phyloP scores from a whole-genome alignment of 805 yeast species.

The Yarrowia yakushimensis region DNA sequence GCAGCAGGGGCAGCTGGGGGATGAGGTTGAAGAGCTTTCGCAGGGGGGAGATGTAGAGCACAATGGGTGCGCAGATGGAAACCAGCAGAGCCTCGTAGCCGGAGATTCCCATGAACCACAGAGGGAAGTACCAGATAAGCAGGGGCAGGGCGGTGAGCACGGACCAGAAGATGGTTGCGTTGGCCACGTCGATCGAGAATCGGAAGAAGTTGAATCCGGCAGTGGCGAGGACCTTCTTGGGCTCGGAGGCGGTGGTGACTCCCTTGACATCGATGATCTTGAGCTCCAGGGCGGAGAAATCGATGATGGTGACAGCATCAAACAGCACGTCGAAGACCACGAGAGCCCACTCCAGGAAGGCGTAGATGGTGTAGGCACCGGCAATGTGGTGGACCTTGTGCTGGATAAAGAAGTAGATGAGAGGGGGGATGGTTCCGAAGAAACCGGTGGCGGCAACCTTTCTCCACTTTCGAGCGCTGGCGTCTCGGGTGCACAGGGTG shows the following conservation, averaged over 20 bases:
- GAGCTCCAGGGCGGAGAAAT: slow-evolving; percentile 63
- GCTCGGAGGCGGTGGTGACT: not conserved
- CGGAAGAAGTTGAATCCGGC: slow-evolving; percentile 34
- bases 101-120: slow-evolving; percentile 97
- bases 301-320: slow-evolving; percentile 73
- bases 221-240: slow-evolving; percentile 29
- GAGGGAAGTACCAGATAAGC: slow-evolving; percentile 94
- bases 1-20: slow-evolving; percentile 55
- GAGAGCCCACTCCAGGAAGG: slow-evolving; percentile 91
- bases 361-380: slow-evolving; percentile 95
- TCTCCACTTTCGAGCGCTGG: slow-evolving; percentile 47
- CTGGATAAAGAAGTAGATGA: slow-evolving; percentile 84
- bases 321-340: slow-evolving; percentile 79
- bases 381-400: slow-evolving; percentile 83
- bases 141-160: slow-evolving; percentile 74
- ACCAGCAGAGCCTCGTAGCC: slow-evolving; percentile 81
- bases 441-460: slow-evolving; percentile 56
- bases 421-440: slow-evolving; percentile 71
- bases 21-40: slow-evolving; percentile 41
- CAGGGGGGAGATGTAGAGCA: slow-evolving; percentile 49
- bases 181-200: slow-evolving; percentile 43
- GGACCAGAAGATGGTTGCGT: slow-evolving; percentile 83
- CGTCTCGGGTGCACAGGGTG: slow-evolving; percentile 50
- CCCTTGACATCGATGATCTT: slow-evolving; percentile 34
- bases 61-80: slow-evolving; percentile 55